Evolutionary conservation across 768 basidiomycete species (phyloP), one percentile per base, ranked within the genome.

Genomic region (Polyporus arcularius): DNA sequence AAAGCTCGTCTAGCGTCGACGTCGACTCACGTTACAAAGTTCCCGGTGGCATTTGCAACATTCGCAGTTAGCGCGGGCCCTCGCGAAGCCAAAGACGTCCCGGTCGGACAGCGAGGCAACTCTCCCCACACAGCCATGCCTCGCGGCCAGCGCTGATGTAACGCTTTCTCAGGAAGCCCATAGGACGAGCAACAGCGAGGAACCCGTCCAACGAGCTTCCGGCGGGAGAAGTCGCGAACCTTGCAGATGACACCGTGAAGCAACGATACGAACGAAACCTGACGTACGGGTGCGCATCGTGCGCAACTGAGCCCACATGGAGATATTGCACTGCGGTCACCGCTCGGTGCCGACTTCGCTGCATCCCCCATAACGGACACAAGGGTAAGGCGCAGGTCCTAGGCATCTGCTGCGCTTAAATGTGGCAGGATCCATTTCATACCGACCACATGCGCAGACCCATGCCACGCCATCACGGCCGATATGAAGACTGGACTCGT

Each of bases 51-150:
- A 35, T 45, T 47, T 30, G 47, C 48, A n/a, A n/a, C n/a, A 57
- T 40, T 39, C 32, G n/a, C 14, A 32, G 31, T 40, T n/a, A 2
- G 31, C 40, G 52, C 26, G 46, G 12, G 21, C 4, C 26, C 15
- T 30, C 14, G 12, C 16, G 16, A 42, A 53, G 39, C 40, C 53
- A 39, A 45, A 9, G 40, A 55, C 42, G 48, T 55, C 54, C 60
- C 48, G 60, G 54, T 46, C 48, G 16, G 60, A 61, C 49, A 51
- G 48, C 41, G 42, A 51, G 54, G 60, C 54, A 41, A 41, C 46
- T 26, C 26, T 26, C 21, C 45, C 16, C 49, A 26, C 58, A 15
- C 35, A 35, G 18, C 18, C 26, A 5, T 14, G 54, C 48, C 60
- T 51, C 55, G 48, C 42, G 45, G 31, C 53, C 39, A 39, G 35